A percentile compares a stretch with the other conserved stretches of the same genome.
These are phyloP conservation scores for Cladosporium halotolerans DNA, from an alignment of 2,329 filamentous ascomycete genomes.

Conservation along the genomic window DNA sequence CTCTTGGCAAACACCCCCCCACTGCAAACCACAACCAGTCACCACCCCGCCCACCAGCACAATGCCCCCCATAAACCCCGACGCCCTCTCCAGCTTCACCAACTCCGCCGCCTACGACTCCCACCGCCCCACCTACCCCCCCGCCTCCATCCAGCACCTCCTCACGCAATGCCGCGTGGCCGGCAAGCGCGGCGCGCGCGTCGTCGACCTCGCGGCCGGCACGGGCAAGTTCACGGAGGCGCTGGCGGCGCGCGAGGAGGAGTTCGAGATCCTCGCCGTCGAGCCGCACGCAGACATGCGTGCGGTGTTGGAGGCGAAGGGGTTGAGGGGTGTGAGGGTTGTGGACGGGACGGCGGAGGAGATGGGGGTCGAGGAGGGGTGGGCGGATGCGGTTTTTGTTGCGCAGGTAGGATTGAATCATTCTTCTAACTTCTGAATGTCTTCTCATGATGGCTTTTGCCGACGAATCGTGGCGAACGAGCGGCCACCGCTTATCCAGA, in stretches of 20 bases:
- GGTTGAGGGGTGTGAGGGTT: constrained; percentile 49
- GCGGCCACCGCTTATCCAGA: too few relatives aligned
- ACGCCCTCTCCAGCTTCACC: constrained; percentile 51
- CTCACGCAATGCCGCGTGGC: constrained; percentile 51
- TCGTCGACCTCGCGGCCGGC: constrained; percentile 62
- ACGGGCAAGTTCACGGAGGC: constrained; percentile 66
- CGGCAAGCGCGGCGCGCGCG: constrained; percentile 39
- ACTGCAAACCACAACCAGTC: too few relatives aligned
- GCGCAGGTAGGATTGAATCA: constrained; percentile 53
- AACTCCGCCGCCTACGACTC: constrained; percentile 60
- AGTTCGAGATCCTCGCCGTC: constrained; percentile 55
- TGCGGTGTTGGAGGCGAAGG: constrained; percentile 52
- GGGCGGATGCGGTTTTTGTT: constrained; percentile 59
- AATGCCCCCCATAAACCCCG: constrained; percentile 4
- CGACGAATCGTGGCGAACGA: too few relatives aligned
- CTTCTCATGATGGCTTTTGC: neutral
- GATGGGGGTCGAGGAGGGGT: constrained; percentile 51
- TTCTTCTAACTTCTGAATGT: neutral
- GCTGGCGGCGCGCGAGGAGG: constrained; percentile 53
- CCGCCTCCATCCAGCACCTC: constrained; percentile 52
- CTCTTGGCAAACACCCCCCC: neutral
- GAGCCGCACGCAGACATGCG: constrained; percentile 65
- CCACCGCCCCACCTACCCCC: constrained; percentile 61
- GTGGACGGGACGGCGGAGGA: constrained; percentile 52
- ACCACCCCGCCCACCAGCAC: neutral